Percentiles rank a stretch among this genome's conserved stretches.
phyloP scores from a whole-genome alignment of 805 yeast genomes.

The Candida ovalis region DNA sequence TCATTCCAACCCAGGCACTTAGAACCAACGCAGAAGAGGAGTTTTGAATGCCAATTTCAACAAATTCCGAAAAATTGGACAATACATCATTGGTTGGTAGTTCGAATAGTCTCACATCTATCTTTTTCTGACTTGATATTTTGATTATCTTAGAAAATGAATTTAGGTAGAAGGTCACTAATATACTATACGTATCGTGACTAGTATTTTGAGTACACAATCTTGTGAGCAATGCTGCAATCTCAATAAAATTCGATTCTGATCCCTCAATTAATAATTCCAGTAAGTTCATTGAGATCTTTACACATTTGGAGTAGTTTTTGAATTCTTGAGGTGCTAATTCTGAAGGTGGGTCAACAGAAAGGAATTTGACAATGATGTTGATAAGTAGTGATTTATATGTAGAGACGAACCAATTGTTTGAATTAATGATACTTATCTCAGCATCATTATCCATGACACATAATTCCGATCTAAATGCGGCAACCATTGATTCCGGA shows the following conservation, averaged over 20 bases:
- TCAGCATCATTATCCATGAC: constrained; percentile 46
- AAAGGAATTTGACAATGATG: constrained; percentile 44
- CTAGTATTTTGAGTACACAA: constrained; percentile 11
- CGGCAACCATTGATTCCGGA: constrained; percentile 38
- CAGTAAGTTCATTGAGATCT: constrained; percentile 41
- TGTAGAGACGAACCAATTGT: constrained; percentile 52
- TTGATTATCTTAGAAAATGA: constrained; percentile 23
- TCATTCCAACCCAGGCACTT: constrained; percentile 26
- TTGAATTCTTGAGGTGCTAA: constrained; percentile 17
- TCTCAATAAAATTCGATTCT: constrained; percentile 47
- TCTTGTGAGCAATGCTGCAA: constrained; percentile 14
- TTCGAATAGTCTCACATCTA: constrained; percentile 15
- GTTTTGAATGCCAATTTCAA: constrained; percentile 22
- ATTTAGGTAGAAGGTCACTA: constrained; percentile 21
- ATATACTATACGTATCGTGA: constrained; percentile 9
- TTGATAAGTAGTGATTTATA: constrained; percentile 54
- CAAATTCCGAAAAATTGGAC: constrained; percentile 23
- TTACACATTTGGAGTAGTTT: constrained; percentile 36
- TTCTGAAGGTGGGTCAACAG: constrained; percentile 16
- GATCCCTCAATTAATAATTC: constrained; percentile 51
- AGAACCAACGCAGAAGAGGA: constrained; percentile 21
- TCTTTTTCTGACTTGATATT: constrained; percentile 20
- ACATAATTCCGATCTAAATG: constrained; percentile 56
- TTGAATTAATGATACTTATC: constrained; percentile 37
- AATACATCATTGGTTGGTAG: constrained; percentile 5